Evolutionary conservation across 208 protist genomes (phyloP), one percentile per base, ranked within the genome.

Genomic region (Leishmania amazonensis): DNA sequence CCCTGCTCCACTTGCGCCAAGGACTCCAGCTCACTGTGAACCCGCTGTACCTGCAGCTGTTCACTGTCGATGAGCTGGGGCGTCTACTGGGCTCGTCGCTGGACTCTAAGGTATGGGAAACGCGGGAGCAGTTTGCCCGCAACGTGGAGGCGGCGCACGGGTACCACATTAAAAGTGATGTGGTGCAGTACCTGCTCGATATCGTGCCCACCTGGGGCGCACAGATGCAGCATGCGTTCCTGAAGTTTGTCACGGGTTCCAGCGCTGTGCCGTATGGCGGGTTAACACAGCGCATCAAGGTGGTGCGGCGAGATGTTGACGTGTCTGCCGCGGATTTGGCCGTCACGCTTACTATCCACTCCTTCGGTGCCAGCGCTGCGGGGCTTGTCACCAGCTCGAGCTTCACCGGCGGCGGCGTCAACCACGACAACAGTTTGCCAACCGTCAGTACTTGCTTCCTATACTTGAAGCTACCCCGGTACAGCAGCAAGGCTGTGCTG

Each of bases 371-470:
- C 64, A 76, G 58, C 13, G 76, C 80, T 58, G 75, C 47, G 21
- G 40, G 53, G 15, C 74, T 65, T 5, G 38, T 17, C 24, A 58
- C 58, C 1, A 81, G 28, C 65, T 70, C 79, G 24, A 81, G 68
- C 78, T 83, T 83, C 31, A 42, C 24, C 7, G n/a, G 47, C 17
- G 77, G 67, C 72, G 67, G 64, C n/a, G 58, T 57, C 35, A 77
- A 57, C n/a, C 40, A 73, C n/a, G 81, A 83, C 60, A 76, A 49
- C 28, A 76, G 70, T 15, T 85, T 99, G 74, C 99, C 99, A 5
- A 96, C 94, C 0, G 96, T 98, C 7, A 99, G 99, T 83, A 99
- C 99, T 13, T 99, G 99, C 85, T 99, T 97, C 51, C 80, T 96
- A 62, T 98, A 99, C 79, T 84, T 99, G 3, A 99, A 99, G 70